phyloP scores from a whole-genome alignment of 2,329 filamentous ascomycete species.

The Fusarium nematophilum region DNA sequence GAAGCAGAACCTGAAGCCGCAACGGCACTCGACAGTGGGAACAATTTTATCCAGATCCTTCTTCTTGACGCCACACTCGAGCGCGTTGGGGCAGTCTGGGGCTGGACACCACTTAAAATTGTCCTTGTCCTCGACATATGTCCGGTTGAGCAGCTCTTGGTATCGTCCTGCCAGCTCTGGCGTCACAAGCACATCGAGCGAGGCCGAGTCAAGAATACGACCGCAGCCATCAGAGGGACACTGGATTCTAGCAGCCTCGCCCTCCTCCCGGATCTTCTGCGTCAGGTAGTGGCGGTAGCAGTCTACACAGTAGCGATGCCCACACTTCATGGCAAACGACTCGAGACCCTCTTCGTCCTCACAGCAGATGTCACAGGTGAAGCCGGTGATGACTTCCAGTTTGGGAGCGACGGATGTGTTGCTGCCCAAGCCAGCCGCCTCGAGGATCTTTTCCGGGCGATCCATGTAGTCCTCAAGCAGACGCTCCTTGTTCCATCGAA shows the following conservation, averaged over 20 bases:
- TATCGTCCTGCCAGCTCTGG: constrained; percentile 73
- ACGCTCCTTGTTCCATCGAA: constrained; percentile 96
- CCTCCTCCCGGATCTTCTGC: constrained; percentile 95
- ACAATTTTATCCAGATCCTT: constrained; percentile 88
- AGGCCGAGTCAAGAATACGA: constrained; percentile 90
- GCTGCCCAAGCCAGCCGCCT: constrained; percentile 83
- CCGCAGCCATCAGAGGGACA: constrained; percentile 90
- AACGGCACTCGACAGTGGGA: constrained; percentile 87
- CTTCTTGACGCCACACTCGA: constrained; percentile 89
- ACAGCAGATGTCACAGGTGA: constrained; percentile 95
- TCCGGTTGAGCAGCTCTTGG: constrained; percentile 86
- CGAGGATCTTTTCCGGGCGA: constrained; percentile 79
- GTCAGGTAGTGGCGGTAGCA: constrained; percentile 92
- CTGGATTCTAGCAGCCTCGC: constrained; percentile 93
- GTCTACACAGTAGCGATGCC: constrained; percentile 90
- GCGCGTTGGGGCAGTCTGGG: constrained; percentile 93
- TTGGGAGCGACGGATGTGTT: constrained; percentile 71
- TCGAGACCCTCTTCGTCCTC: constrained; percentile 82
- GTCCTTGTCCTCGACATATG: constrained; percentile 97
- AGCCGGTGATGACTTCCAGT: constrained; percentile 78
- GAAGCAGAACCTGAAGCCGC: constrained; percentile 92
- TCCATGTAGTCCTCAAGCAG: constrained; percentile 98
- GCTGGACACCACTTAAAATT: constrained; percentile 97
- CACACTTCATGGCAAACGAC: constrained; percentile 95
- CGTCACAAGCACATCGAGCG: constrained; percentile 80